Conservation (phyloP, 2,329 filamentous ascomycete genomes). For the Paecilomyces variotii region DNA sequence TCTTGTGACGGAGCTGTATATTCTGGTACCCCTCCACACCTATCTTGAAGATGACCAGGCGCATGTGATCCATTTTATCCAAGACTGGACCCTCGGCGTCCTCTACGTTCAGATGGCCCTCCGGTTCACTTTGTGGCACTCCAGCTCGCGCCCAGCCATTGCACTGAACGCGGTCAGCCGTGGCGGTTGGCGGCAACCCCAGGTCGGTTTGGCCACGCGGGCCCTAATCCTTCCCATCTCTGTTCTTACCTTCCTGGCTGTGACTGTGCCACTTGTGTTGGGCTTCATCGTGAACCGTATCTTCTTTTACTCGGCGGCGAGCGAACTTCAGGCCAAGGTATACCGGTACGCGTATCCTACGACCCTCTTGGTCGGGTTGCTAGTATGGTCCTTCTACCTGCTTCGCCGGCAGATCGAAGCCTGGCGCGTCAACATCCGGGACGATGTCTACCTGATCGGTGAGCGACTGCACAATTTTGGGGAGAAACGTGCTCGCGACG, state of each 20-base stretch:
- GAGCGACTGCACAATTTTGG: slow-evolving; percentile 94
- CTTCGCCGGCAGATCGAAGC: slow-evolving; percentile 52
- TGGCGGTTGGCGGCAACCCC: slow-evolving; percentile 69
- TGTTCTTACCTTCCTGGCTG: slow-evolving; percentile 52
- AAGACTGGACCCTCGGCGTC: slow-evolving; percentile 88
- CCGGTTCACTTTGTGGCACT: slow-evolving; percentile 60
- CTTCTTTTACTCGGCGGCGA: slow-evolving; percentile 21
- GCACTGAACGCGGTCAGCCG: slow-evolving; percentile 68
- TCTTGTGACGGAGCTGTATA: slow-evolving; percentile 75
- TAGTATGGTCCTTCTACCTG: slow-evolving; percentile 35
- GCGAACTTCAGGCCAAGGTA: slow-evolving; percentile 32
- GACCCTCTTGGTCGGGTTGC: slow-evolving; percentile 46
- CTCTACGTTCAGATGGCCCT: slow-evolving; percentile 77
- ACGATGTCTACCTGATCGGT: slow-evolving; percentile 94
- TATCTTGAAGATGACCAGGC: slow-evolving; percentile 46
- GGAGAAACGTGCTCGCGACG: slow-evolving; percentile 40
- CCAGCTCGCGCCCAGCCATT: slow-evolving; percentile 61
- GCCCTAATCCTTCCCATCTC: slow-evolving; percentile 74
- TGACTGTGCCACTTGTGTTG: slow-evolving; percentile 56
- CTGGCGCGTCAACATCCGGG: slow-evolving; percentile 76
- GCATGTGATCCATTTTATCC: slow-evolving; percentile 65
- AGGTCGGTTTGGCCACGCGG: slow-evolving; percentile 70
- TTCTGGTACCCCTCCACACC: slow-evolving; percentile 78
- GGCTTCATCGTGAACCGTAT: slow-evolving; percentile 46
- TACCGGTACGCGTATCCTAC: slow-evolving; percentile 70